Evolutionary conservation across 164 flowering plant species (phyloP).

Genomic region (Euptelea pleiosperma): DNA sequence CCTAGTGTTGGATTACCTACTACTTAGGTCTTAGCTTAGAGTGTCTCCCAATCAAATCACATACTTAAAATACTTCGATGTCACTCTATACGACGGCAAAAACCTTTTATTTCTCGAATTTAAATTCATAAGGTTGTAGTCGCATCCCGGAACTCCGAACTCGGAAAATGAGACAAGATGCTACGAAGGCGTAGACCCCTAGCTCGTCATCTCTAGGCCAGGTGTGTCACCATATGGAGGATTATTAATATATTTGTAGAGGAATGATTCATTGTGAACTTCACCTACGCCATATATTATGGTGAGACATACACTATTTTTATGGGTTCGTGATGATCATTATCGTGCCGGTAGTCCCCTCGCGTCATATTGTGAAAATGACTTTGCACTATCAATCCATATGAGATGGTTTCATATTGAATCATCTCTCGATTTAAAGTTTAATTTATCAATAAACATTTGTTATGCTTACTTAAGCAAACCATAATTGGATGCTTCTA

Average conservation of each 20-base stretch:
- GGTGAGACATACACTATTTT: too few relatives aligned
- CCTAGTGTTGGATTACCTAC: conserved; percentile 28
- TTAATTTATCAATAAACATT: neutral
- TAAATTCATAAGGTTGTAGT: neutral
- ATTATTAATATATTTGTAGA: too few relatives aligned
- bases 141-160: neutral
- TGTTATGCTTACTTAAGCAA: too few relatives aligned
- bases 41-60: neutral
- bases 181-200: neutral
- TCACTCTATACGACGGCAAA: conserved; percentile 19
- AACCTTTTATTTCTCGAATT: conserved; percentile 12
- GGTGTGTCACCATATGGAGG: too few relatives aligned
- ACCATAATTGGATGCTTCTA: conserved; percentile 10
- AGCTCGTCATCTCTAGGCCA: neutral
- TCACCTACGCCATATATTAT: too few relatives aligned
- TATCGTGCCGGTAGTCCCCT: too few relatives aligned
- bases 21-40: conserved; percentile 6
- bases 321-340: too few relatives aligned
- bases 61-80: conserved; percentile 9
- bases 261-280: too few relatives aligned
- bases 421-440: neutral
- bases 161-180: neutral
- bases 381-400: too few relatives aligned
- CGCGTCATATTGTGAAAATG: too few relatives aligned
- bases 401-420: neutral